Evolutionary conservation across 768 basidiomycete species (phyloP).

Genomic region (Termitomyces eurrhizus): DNA sequence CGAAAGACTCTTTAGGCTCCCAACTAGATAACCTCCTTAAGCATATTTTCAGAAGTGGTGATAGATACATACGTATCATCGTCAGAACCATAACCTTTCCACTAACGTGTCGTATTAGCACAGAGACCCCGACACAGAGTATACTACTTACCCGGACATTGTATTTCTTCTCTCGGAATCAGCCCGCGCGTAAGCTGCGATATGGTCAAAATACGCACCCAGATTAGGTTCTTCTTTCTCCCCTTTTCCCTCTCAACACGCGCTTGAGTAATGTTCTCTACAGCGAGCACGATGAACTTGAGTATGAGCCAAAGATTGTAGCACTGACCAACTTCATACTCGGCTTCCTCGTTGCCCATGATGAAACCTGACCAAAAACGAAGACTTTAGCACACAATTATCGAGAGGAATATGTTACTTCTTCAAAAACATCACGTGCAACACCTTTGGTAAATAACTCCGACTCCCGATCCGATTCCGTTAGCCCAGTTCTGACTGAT

Average conservation of each 20-base stretch:
- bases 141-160: slow-evolving; percentile 47
- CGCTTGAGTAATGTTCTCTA: slow-evolving; percentile 54
- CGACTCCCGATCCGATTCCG: background rate
- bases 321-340: slow-evolving; percentile 68
- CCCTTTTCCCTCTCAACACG: slow-evolving; percentile 40
- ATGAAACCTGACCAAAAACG: background rate
- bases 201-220: slow-evolving; percentile 36
- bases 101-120: slow-evolving; percentile 31
- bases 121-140: background rate
- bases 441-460: background rate
- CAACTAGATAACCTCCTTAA: slow-evolving; percentile 39
- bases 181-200: slow-evolving; percentile 7
- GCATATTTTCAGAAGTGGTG: background rate
- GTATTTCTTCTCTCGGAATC: slow-evolving; percentile 40
- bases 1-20: slow-evolving; percentile 64
- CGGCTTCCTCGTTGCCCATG: slow-evolving; percentile 37
- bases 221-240: slow-evolving; percentile 42
- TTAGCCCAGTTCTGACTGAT: background rate
- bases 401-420: background rate
- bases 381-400: background rate
- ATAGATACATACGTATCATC: slow-evolving; percentile 53
- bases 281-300: slow-evolving; percentile 1
- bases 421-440: slow-evolving; percentile 6
- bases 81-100: slow-evolving; percentile 52
- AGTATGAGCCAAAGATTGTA: background rate